Evolutionary conservation across 2,329 filamentous ascomycete species (phyloP).

Genomic region (Ophiobolus disseminans): DNA sequence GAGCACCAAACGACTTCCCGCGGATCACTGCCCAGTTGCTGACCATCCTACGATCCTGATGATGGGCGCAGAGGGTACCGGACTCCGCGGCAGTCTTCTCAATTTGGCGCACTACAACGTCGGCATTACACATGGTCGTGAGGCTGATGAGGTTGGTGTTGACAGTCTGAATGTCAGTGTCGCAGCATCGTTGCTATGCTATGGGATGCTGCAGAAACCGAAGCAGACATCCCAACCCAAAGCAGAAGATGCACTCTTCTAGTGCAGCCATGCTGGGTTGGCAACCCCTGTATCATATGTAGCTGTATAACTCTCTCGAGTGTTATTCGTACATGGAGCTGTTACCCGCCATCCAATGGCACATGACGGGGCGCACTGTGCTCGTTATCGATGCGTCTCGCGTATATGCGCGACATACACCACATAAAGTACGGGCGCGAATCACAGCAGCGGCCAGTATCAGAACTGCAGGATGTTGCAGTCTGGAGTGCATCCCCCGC

Average conservation of each 20-base stretch:
- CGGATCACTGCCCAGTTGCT: slow-evolving; percentile 37
- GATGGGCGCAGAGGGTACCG: slow-evolving; percentile 56
- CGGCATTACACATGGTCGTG: slow-evolving; percentile 65
- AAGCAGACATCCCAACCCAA: slow-evolving; percentile 16
- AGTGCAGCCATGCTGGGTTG: too few species aligned
- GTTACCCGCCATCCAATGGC: too few species aligned
- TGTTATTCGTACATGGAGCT: too few species aligned
- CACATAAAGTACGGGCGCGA: slow-evolving; percentile 1
- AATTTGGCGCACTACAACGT: slow-evolving; percentile 69
- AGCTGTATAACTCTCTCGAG: too few species aligned
- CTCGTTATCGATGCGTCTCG: slow-evolving; percentile 12
- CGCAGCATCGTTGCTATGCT: slow-evolving; percentile 77
- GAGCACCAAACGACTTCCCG: slow-evolving; percentile 24
- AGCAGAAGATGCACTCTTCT: slow-evolving; percentile 32
- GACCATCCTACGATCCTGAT: slow-evolving; percentile 76
- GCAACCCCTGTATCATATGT: slow-evolving; percentile 1
- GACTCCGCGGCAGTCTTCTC: slow-evolving; percentile 35
- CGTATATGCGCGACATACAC: slow-evolving; percentile 12
- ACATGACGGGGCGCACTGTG: too few species aligned
- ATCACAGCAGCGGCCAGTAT: slow-evolving; percentile 6
- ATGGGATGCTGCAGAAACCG: slow-evolving; percentile 67
- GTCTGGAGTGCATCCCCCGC: slow-evolving; percentile 8
- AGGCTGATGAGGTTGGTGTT: slow-evolving; percentile 62
- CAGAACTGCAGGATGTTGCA: slow-evolving; percentile 12
- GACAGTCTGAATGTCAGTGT: slow-evolving; percentile 96